These are phyloP conservation scores for Euclidium syriacum DNA, from an alignment of 345 rosid species.

Conservation along the genomic window DNA sequence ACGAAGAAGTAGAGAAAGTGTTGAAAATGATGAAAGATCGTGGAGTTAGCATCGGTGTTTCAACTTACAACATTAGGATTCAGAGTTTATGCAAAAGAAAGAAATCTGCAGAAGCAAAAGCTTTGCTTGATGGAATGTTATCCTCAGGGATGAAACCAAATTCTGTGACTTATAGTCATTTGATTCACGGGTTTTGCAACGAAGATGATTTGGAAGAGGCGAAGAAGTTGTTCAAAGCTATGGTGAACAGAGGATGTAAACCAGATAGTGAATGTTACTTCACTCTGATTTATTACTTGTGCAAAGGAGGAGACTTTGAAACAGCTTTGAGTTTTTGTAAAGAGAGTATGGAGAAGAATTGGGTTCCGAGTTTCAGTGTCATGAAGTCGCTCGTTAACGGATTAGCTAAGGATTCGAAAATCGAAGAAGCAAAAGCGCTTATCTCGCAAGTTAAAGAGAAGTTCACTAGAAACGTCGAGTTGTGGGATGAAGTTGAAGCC, in stretches of 20 bases:
- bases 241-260: conserved; percentile 43
- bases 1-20: conserved; percentile 65
- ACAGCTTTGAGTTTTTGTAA: conserved; percentile 48
- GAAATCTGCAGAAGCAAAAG: conserved; percentile 56
- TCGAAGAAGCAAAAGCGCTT: conserved; percentile 58
- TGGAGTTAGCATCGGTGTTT: conserved; percentile 34
- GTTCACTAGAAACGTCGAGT: conserved; percentile 41
- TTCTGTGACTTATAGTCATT: conserved; percentile 37
- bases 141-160: conserved; percentile 45
- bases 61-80: conserved; percentile 55
- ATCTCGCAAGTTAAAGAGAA: conserved; percentile 47
- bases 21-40: conserved; percentile 55
- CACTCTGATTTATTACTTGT: conserved; percentile 48
- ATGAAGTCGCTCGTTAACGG: conserved; percentile 72
- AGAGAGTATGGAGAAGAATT: conserved; percentile 58
- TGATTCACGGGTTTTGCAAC: conserved; percentile 73
- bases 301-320: conserved; percentile 63
- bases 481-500: conserved; percentile 85
- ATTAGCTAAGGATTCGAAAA: conserved; percentile 43
- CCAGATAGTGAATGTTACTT: conserved; percentile 55
- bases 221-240: conserved; percentile 50
- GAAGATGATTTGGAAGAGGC: conserved; percentile 66
- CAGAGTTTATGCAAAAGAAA: conserved; percentile 57
- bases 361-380: conserved; percentile 59
- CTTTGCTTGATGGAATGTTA: conserved; percentile 53